phyloP scores from a whole-genome alignment of 305 asterid species.

The Fraxinus sp. region DNA sequence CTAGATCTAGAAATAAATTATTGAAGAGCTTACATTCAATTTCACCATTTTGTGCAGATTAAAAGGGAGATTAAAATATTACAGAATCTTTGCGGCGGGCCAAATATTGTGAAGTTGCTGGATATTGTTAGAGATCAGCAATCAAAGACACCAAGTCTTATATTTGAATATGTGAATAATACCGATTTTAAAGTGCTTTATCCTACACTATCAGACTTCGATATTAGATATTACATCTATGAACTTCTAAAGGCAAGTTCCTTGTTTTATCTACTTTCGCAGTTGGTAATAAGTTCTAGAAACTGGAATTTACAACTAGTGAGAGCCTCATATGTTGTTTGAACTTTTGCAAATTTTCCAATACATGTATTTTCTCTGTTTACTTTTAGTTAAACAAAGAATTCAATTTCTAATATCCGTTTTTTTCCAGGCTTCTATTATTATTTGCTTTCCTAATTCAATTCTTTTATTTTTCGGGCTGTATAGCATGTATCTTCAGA shows the following conservation, averaged over 20 bases:
- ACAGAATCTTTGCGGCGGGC: constrained; percentile 93
- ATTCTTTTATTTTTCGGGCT: not conserved
- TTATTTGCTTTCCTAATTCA: not conserved
- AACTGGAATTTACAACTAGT: constrained; percentile 8
- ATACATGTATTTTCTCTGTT: not conserved
- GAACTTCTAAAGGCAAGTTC: constrained; percentile 73
- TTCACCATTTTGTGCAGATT: constrained; percentile 55
- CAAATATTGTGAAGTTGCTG: constrained; percentile 87
- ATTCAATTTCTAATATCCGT: constrained; percentile 5
- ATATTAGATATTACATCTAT: constrained; percentile 73
- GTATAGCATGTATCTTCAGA: not conserved
- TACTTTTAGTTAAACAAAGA: not conserved
- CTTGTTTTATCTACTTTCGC: constrained; percentile 8
- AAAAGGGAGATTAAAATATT: constrained; percentile 91
- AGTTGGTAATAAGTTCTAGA: not conserved
- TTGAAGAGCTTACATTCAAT: constrained; percentile 16
- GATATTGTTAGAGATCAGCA: constrained; percentile 91
- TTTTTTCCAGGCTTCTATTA: not conserved
- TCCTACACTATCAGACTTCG: constrained; percentile 79
- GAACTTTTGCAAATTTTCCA: not conserved
- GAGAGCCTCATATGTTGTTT: not conserved
- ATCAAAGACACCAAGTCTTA: constrained; percentile 86
- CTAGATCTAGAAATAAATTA: not conserved
- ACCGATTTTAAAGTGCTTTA: constrained; percentile 84
- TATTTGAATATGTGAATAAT: constrained; percentile 85